Conservation (phyloP, 2,329 filamentous ascomycete species). For the Aspergillus sp. region DNA sequence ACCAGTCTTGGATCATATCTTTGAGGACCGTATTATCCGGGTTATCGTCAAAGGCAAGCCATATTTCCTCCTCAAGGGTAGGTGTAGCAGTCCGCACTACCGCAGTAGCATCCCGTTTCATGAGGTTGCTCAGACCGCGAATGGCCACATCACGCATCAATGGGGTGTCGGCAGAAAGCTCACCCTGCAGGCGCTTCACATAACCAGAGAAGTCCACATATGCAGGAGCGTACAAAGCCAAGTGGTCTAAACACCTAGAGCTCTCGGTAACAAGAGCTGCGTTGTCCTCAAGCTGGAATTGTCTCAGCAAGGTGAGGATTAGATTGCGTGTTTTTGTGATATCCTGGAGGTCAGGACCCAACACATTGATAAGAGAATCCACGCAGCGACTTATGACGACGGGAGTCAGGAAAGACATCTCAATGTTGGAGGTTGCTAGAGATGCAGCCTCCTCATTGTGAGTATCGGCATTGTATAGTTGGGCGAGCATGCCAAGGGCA, state of each 20-base stretch:
- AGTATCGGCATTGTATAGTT: slow-evolving; percentile 86
- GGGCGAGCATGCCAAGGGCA: slow-evolving; percentile 88
- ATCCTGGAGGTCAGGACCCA: slow-evolving; percentile 93
- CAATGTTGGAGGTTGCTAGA: slow-evolving; percentile 82
- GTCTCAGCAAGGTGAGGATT: slow-evolving; percentile 78
- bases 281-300: slow-evolving; percentile 76
- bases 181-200: slow-evolving; percentile 74
- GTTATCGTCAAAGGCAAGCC: slow-evolving; percentile 78
- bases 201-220: slow-evolving; percentile 83
- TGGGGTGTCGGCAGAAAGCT: slow-evolving; percentile 66
- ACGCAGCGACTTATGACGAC: slow-evolving; percentile 83
- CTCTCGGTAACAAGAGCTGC: slow-evolving; percentile 70
- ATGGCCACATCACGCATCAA: slow-evolving; percentile 77
- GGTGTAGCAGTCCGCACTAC: slow-evolving; percentile 73
- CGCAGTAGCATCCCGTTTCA: slow-evolving; percentile 85
- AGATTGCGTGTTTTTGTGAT: slow-evolving; percentile 87
- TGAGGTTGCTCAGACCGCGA: slow-evolving; percentile 86
- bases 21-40: slow-evolving; percentile 77
- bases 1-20: slow-evolving; percentile 88
- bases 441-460: slow-evolving; percentile 83
- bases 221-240: slow-evolving; percentile 86
- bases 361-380: slow-evolving; percentile 93
- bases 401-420: slow-evolving; percentile 77
- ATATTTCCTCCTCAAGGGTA: slow-evolving; percentile 85
- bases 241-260: slow-evolving; percentile 80